Evolutionary conservation across 1,284 basidiomycete genomes (phyloP).

Genomic region (Lignosus rhinocerotis): DNA sequence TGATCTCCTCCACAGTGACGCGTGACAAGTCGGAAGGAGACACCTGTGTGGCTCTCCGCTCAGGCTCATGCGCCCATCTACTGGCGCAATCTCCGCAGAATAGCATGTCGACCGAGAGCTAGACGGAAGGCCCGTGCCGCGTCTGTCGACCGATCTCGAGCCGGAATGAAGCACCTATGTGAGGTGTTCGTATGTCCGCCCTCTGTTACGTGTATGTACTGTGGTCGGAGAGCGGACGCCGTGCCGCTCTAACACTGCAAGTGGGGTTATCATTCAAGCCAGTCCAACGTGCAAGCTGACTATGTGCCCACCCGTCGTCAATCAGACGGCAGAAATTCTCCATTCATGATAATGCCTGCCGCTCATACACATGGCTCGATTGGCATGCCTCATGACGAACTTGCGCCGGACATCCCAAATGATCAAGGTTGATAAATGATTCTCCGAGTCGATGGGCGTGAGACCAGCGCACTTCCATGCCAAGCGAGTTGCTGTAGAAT

Average conservation of each 20-base stretch:
- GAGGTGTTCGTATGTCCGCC: slow-evolving; percentile 1
- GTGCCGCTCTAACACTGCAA: background rate
- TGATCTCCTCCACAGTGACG: background rate
- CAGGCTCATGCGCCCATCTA: background rate
- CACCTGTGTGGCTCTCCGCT: background rate
- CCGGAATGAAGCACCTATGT: background rate
- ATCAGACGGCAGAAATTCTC: background rate
- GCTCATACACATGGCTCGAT: background rate
- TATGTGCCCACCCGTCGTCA: background rate
- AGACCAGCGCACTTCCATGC: background rate
- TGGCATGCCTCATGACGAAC: background rate
- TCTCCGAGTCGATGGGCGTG: background rate
- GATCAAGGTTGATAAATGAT: background rate
- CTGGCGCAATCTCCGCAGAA: slow-evolving; percentile 3
- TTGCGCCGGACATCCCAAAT: background rate
- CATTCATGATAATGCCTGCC: background rate
- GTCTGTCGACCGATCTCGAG: background rate
- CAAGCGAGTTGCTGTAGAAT: background rate
- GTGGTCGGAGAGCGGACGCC: background rate
- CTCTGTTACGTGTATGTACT: background rate
- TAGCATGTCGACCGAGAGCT: slow-evolving; percentile 1
- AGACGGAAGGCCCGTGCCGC: slow-evolving; percentile 3
- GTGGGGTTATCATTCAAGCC: background rate
- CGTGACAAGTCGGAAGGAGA: background rate
- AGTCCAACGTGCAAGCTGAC: background rate